phyloP scores from a whole-genome alignment of 164 flowering plant genomes.

The Tetrastigma voinierianum region DNA sequence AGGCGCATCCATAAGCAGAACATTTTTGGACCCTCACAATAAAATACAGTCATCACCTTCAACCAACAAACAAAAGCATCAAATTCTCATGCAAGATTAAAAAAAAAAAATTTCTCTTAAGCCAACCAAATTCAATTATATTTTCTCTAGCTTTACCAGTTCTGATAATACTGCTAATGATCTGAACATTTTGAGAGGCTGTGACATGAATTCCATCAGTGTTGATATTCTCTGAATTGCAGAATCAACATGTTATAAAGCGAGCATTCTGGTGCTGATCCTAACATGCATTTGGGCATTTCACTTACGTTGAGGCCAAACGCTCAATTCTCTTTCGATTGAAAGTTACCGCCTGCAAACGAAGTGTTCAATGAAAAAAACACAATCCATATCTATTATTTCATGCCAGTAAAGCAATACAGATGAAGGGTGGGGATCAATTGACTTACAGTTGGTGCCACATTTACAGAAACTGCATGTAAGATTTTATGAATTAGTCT shows the following conservation, averaged over 20 bases:
- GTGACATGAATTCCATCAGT: conserved; percentile 85
- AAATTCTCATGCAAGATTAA: background rate
- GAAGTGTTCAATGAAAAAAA: too few species aligned
- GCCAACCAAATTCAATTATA: background rate
- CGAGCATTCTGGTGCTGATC: too few species aligned
- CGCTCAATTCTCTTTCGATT: conserved; percentile 43
- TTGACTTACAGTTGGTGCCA: conserved; percentile 36
- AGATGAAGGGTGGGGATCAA: too few species aligned
- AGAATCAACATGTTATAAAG: too few species aligned
- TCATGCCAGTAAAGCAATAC: too few species aligned
- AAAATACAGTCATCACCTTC: conserved; percentile 69
- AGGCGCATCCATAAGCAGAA: conserved; percentile 39
- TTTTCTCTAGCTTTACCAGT: conserved; percentile 47
- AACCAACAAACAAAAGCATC: background rate
- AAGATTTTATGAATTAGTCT: background rate
- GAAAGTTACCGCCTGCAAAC: conserved; percentile 69
- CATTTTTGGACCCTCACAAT: conserved; percentile 56
- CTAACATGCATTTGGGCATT: conserved; percentile 77
- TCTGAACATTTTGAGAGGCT: conserved; percentile 36
- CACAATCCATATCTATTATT: too few species aligned
- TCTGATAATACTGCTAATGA: conserved; percentile 36
- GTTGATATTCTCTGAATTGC: conserved; percentile 67
- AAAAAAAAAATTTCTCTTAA: too few species aligned
- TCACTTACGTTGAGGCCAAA: conserved; percentile 32
- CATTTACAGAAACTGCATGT: conserved; percentile 27